Evolutionary conservation across 805 yeast genomes (phyloP), one percentile per base, ranked within the genome.

Genomic region (Lipomyces kockii): DNA sequence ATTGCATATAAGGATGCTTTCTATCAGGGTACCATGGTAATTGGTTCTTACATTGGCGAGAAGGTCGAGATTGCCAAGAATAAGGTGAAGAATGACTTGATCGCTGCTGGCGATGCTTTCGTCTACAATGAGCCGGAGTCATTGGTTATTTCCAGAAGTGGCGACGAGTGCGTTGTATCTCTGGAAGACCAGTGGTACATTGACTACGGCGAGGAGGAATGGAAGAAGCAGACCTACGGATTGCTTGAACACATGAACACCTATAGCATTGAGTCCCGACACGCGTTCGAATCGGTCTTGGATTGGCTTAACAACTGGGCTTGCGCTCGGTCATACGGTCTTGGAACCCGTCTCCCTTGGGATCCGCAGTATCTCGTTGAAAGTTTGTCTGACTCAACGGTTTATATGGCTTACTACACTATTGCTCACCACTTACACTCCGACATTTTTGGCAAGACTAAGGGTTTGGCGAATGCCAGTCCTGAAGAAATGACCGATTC

Each of bases 251-350:
- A 80, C 67, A 88, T 95, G 94, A 86, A 90, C 78, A 85, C 93
- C 11, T 94, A 85, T 83, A 84, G 89, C 62, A 83, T 88, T 60
- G 98, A 93, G 82, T 91, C 96, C 54, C 85, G 89, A 75, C 87
- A 94, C 76, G 97, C 96, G 6, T 94, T 95, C 75, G 97, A 92
- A 80, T 93, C 92, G 79, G 97, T 91, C 66, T 84, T 95, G 76
- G 96, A 89, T 73, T 95, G 99, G 99, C 86, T 95, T 76, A 91
- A 89, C 82, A 93, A 92, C 83, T 95, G 99, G 99, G 98, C 99
- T 62, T 91, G 95, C 67, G 91, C 97, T 66, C 90, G 99, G 84
- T 89, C 97, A 65, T 95, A 91, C 75, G 99, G 99, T 78, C 84
- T 95, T 73, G 99, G 99, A 78, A 88, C 98, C 66, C 88, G 83